These are phyloP conservation scores for Diplodia sapinea DNA, from an alignment of 2,329 filamentous ascomycete genomes.

Conservation along the genomic window DNA sequence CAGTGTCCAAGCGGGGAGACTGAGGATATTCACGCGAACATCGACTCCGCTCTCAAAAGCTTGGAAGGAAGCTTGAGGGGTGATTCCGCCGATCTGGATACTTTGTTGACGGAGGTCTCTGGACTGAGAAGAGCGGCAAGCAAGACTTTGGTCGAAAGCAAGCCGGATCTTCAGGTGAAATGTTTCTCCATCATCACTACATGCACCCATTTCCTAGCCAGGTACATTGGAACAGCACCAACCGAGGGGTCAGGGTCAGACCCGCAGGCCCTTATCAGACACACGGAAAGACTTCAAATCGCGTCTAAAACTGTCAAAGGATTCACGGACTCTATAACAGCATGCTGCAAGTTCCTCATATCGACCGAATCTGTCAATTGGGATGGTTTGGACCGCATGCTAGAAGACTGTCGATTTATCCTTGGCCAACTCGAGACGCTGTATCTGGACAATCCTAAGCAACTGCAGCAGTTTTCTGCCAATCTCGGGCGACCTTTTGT, in stretches of 20 bases:
- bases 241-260: constrained; percentile 36
- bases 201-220: constrained; percentile 42
- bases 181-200: constrained; percentile 39
- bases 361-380: constrained; percentile 37
- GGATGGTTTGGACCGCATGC: constrained; percentile 41
- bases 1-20: constrained; percentile 35
- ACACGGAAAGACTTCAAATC: constrained; percentile 10
- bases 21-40: constrained; percentile 34
- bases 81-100: constrained; percentile 43
- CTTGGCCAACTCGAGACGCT: constrained; percentile 39
- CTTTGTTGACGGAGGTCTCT: constrained; percentile 42
- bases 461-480: constrained; percentile 26
- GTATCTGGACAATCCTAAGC: constrained; percentile 24
- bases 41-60: constrained; percentile 38
- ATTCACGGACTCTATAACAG: constrained; percentile 44
- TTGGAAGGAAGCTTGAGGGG: constrained; percentile 43
- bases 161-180: constrained; percentile 27
- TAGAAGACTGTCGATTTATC: constrained; percentile 44
- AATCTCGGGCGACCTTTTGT: constrained; percentile 51
- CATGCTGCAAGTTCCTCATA: constrained; percentile 42
- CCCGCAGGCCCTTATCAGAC: constrained; percentile 15
- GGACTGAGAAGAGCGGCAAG: constrained; percentile 37
- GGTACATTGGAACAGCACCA: constrained; percentile 41
- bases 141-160: constrained; percentile 35
- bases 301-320: constrained; percentile 41